Base-by-base conservation (phyloP, 2,329 filamentous ascomycete genomes). In the Ploettnerulaceae sp. region DNA sequence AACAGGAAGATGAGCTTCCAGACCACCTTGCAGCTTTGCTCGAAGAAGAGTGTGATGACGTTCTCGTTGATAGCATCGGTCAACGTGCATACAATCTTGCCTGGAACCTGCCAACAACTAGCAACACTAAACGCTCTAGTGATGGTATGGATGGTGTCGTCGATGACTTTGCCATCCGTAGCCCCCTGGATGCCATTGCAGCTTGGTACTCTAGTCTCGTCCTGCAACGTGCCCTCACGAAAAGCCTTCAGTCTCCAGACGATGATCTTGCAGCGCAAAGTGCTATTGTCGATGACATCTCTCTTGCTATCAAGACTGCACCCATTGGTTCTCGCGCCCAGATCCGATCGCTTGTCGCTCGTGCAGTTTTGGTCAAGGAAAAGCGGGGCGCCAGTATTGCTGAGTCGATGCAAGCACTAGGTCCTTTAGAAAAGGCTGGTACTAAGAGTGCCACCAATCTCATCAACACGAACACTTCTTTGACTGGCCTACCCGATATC, bases 61-160 rank as follows among this genome's bases (percentile, higher is more conserved):
- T 96, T 7, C 75, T 97, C 55, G 82, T 82, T 53, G 77, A 86
- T 43, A 75, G 76, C 34, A 84, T 95, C 51, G 77, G 91, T 29
- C 88, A 95, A 66, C 81, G 89, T 45, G 89, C 89, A 1, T 87
- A 91, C 64, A 95, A 95, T 63, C 74, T 96, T 12, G 88, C 89
- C 2, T 95, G 89, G 79, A 93, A 95, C 66, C 76, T 79, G 47
- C 81, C 83, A 4, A 91, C 85, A 0, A 80, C 81, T 2, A 73
- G 86, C 58, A 80, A 82, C 22, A 76, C 81, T 0, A 69, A 74
- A 33, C 71, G 75, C 3, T 71, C 74, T 17, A 84, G 87, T 53
- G 80, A 84, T 42, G 81, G 86, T 37, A 85, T 94, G 74, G 86
- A 94, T 61, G 75, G 79, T 5, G 88, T 95, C 1, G 86, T 93